These are phyloP conservation scores for Streptanthus diversifolius DNA, from an alignment of 345 rosid genomes.

Conservation along the genomic window DNA sequence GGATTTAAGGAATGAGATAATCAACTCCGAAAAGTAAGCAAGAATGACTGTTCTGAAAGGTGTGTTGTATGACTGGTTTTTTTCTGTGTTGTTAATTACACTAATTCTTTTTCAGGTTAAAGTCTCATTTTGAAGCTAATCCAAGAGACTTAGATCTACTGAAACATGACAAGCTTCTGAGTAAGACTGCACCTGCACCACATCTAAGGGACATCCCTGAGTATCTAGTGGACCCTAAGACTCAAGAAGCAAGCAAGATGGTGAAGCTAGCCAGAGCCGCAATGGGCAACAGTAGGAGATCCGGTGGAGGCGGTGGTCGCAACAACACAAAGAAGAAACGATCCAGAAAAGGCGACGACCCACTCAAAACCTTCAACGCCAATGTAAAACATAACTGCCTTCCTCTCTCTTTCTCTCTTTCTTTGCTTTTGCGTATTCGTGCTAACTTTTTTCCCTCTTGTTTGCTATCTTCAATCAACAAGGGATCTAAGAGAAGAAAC, in stretches of 20 bases:
- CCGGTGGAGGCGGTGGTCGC: constrained; percentile 29
- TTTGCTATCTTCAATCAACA: constrained; percentile 9
- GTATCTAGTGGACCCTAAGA: constrained; percentile 65
- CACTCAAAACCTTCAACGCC: constrained; percentile 43
- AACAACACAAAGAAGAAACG: constrained; percentile 48
- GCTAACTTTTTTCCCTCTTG: neutral
- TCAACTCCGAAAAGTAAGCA: constrained; percentile 91
- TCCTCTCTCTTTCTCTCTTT: neutral
- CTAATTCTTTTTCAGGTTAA: constrained; percentile 48
- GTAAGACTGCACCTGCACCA: constrained; percentile 65
- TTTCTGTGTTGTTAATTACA: neutral
- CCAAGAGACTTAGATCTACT: constrained; percentile 76
- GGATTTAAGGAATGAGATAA: constrained; percentile 82
- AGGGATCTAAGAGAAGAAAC: constrained; percentile 31
- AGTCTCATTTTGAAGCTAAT: constrained; percentile 83
- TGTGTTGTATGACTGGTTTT: neutral
- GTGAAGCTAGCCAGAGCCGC: constrained; percentile 81
- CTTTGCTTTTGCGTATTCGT: neutral
- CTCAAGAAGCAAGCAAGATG: constrained; percentile 85
- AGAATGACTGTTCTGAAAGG: neutral
- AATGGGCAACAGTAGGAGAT: constrained; percentile 52
- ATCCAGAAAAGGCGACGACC: constrained; percentile 54
- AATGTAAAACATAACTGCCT: constrained; percentile 10
- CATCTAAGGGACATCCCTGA: constrained; percentile 73
- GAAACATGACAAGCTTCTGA: constrained; percentile 76